phyloP scores from a whole-genome alignment of 2,329 filamentous ascomycete genomes.

The Aspergillus phoenicis region DNA sequence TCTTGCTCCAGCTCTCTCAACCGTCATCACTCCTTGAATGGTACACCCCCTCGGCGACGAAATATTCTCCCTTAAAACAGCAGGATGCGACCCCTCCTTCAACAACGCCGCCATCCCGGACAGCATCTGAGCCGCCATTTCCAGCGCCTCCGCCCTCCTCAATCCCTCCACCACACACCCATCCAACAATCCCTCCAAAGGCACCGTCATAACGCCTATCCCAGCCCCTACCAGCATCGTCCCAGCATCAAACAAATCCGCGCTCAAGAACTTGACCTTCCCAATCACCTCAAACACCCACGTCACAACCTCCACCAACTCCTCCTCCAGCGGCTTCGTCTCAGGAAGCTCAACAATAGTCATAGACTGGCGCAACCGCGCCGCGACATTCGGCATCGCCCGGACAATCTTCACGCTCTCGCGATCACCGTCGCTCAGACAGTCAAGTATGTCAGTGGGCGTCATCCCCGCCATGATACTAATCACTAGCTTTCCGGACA shows the following conservation, averaged over 20 bases:
- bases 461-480: slow-evolving; percentile 54
- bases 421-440: slow-evolving; percentile 25
- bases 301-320: slow-evolving; percentile 43
- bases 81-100: slow-evolving; percentile 62
- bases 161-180: slow-evolving; percentile 66
- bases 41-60: slow-evolving; percentile 65
- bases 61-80: slow-evolving; percentile 62
- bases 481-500: slow-evolving; percentile 52
- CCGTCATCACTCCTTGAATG: slow-evolving; percentile 60
- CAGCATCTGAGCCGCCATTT: slow-evolving; percentile 65
- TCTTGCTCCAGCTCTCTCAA: slow-evolving; percentile 61
- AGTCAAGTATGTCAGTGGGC: slow-evolving; percentile 34
- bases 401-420: slow-evolving; percentile 35
- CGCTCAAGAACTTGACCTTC: slow-evolving; percentile 52
- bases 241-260: slow-evolving; percentile 56
- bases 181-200: slow-evolving; percentile 63
- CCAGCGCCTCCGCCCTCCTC: slow-evolving; percentile 60
- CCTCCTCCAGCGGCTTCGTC: slow-evolving; percentile 41
- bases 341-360: slow-evolving; percentile 52
- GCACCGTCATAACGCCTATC: slow-evolving; percentile 60
- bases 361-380: slow-evolving; percentile 48
- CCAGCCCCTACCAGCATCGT: slow-evolving; percentile 64
- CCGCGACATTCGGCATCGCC: slow-evolving; percentile 51
- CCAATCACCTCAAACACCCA: slow-evolving; percentile 59
- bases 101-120: slow-evolving; percentile 61